Evolutionary conservation across 2,329 filamentous ascomycete genomes (phyloP).

Genomic region (Pyricularia pennisetigena): DNA sequence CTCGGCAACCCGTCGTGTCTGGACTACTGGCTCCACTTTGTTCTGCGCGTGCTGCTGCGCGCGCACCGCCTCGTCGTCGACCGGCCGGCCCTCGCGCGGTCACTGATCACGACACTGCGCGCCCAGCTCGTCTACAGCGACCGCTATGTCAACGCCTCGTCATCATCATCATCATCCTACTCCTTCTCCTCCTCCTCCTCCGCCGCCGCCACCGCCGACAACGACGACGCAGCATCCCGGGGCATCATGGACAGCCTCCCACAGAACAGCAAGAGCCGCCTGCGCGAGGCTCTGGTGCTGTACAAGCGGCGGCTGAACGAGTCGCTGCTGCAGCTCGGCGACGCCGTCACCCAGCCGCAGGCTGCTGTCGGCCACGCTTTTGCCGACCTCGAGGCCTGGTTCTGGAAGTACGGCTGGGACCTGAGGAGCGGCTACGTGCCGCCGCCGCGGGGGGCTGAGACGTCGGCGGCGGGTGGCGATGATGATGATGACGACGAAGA

Average conservation of each 20-base stretch:
- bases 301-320: constrained; percentile 46
- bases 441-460: constrained; percentile 31
- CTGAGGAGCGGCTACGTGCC: constrained; percentile 38
- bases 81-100: constrained; percentile 32
- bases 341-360: constrained; percentile 26
- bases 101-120: constrained; percentile 39
- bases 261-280: constrained; percentile 14
- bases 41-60: constrained; percentile 39
- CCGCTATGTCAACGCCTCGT: constrained; percentile 28
- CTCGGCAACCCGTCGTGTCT: constrained; percentile 49
- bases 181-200: no score
- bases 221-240: constrained; percentile 24
- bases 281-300: constrained; percentile 38
- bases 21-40: constrained; percentile 52
- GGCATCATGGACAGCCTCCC: constrained; percentile 24
- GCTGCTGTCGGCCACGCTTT: constrained; percentile 37
- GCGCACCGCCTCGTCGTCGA: constrained; percentile 33
- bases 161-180: no score
- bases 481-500: neutral
- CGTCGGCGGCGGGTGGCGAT: constrained; percentile 21
- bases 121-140: constrained; percentile 46
- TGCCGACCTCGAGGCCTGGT: constrained; percentile 34
- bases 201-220: constrained; percentile 23
- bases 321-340: constrained; percentile 25
- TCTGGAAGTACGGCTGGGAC: constrained; percentile 44